Base-by-base conservation (phyloP, 2,329 filamentous ascomycete genomes). In the Colletotrichum magnum region DNA sequence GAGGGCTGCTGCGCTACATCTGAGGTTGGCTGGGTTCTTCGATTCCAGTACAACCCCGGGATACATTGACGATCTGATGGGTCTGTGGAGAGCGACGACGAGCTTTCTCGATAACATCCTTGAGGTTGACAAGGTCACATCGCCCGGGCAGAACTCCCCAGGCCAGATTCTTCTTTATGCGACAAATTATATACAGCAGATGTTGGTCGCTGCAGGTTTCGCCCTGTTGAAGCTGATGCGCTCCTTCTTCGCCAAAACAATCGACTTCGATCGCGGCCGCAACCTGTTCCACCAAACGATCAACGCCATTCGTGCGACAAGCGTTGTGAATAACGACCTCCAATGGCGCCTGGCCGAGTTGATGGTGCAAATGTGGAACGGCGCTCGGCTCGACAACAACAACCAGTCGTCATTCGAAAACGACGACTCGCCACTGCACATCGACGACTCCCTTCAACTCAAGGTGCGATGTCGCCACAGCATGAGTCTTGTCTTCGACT, bases 281-380 rank as follows among this genome's bases (percentile, higher is more conserved):
- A 86, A 85, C 5, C 86, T 94, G 12, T 94, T 95, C 76, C 88
- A 93, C 72, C 86, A 88, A 52, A 92, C 92, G 1, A 91, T 95
- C 60, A 85, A 86, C 52, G 89, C 90, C 5, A 90, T 95, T 57
- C 87, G 93, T 41, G 87, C 88, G 59, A 92, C 93, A 56, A 94
- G 92, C 72, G 91, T 95, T 18, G 88, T 91, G 51, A 88, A 91
- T 70, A 95, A 95, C 75, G 93, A 96, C 75, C 85, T 96, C 12
- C 90, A 93, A 62, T 93, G 92, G 85, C 88, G 93, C 39, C 85
- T 95, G 69, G 92, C 93, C 2, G 93, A 95, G 81, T 87, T 96
- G n/a, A 92, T 95, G 85, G 93, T 93, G 6, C 93, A 95, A 80
- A 92, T 96, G 79, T 96, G 93, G 92, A 93, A 94, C 74, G 91